phyloP scores from a whole-genome alignment of 495 filamentous ascomycete genomes.

The Elasticomyces elasticus region DNA sequence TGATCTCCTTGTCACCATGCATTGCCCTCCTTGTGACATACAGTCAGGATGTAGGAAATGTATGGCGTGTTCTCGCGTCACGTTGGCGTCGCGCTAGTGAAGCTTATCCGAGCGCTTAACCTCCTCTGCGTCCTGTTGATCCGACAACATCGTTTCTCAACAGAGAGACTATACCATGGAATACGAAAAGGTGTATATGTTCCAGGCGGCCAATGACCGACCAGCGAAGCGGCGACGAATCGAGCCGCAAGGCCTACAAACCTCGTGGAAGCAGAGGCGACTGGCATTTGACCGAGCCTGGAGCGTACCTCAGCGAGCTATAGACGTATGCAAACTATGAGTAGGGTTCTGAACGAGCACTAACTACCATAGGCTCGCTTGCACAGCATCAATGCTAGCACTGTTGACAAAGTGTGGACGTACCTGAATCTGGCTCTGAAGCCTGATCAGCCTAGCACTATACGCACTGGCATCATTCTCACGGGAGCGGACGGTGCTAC shows the following conservation, averaged over 20 bases:
- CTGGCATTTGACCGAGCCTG: conserved; percentile 57
- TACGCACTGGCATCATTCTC: conserved; percentile 73
- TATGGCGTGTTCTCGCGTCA: too few relatives aligned
- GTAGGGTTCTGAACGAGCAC: background rate
- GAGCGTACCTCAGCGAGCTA: conserved; percentile 54
- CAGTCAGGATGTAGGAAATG: too few relatives aligned
- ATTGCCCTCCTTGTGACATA: too few relatives aligned
- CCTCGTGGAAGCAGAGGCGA: conserved; percentile 41
- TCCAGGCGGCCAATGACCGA: conserved; percentile 19
- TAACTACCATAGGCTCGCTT: conserved; percentile 45
- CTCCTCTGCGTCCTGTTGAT: background rate
- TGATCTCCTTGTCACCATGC: too few relatives aligned
- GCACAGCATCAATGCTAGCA: conserved; percentile 50
- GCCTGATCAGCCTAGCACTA: conserved; percentile 32
- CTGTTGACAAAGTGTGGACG: conserved; percentile 50
- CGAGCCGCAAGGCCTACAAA: conserved; percentile 12
- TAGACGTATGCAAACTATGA: conserved; percentile 48
- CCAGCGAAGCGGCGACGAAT: conserved; percentile 27
- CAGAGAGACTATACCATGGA: too few relatives aligned
- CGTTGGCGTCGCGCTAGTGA: too few relatives aligned
- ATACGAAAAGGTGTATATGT: conserved; percentile 31
- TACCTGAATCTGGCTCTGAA: conserved; percentile 45
- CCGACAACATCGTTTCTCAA: too few relatives aligned
- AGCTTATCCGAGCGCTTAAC: background rate
- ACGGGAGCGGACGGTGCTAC: conserved; percentile 80